Conservation (phyloP, 805 yeast species). For the Ogataea chonburiensis region DNA sequence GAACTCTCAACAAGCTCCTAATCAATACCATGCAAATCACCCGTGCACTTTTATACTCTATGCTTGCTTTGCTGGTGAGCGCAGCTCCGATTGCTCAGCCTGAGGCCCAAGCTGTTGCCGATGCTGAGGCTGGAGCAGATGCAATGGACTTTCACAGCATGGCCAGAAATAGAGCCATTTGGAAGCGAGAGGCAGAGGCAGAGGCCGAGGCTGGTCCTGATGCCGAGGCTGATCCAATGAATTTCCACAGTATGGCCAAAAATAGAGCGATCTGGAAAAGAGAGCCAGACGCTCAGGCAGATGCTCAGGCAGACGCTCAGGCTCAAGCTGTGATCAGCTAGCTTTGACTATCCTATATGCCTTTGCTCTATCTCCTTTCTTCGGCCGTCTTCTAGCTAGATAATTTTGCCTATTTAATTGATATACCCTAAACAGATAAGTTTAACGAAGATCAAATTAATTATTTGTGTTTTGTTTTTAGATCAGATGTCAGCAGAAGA, state of each 20-base stretch:
- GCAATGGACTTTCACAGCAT: slow-evolving; percentile 12
- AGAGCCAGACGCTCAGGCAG: slow-evolving; percentile 33
- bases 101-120: slow-evolving; percentile 18
- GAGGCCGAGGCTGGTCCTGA: slow-evolving; percentile 15
- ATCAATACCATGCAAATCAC: slow-evolving; percentile 10
- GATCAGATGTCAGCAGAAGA: no score
- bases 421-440: no score
- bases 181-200: slow-evolving; percentile 33
- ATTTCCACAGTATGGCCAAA: slow-evolving; percentile 11
- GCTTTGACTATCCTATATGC: no score
- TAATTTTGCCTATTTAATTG: no score
- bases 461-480: no score
- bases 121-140: slow-evolving; percentile 20
- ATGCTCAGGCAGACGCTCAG: slow-evolving; percentile 16
- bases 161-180: slow-evolving; percentile 19
- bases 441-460: no score
- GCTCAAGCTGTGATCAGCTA: background rate
- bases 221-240: slow-evolving; percentile 14
- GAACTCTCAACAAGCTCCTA: slow-evolving; percentile 1
- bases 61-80: slow-evolving; percentile 14
- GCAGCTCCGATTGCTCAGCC: slow-evolving; percentile 23
- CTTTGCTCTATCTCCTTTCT: no score
- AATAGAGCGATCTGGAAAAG: slow-evolving; percentile 28
- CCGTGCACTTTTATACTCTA: slow-evolving; percentile 8
- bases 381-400: no score